Percentiles rank a stretch among this genome's conserved stretches.
Evolutionary conservation across 306 rosid species (phyloP).

Genomic region (Alnus glutinosa): DNA sequence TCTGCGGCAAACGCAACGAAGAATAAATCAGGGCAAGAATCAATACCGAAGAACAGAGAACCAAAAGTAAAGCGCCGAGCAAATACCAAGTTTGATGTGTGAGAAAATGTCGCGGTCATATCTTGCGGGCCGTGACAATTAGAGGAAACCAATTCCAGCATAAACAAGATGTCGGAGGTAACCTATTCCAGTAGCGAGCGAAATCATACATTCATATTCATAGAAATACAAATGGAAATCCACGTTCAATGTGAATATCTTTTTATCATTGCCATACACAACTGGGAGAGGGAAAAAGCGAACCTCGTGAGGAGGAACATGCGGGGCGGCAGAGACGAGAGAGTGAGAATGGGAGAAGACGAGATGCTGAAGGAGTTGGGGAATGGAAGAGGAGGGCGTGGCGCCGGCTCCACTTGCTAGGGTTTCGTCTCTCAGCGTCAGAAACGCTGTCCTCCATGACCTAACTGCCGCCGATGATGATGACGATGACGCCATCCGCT

Average conservation of each 20-base stretch:
- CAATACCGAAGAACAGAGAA: background rate
- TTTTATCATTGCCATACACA: background rate
- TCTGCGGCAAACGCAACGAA: constrained; percentile 34
- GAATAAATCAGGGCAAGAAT: background rate
- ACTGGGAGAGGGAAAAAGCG: background rate
- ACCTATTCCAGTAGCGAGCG: constrained; percentile 36
- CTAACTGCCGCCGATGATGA: constrained; percentile 43
- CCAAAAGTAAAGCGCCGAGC: background rate
- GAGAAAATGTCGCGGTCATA: constrained; percentile 37
- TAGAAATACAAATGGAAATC: background rate
- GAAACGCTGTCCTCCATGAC: constrained; percentile 79
- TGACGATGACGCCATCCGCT: constrained; percentile 27
- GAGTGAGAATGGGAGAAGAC: constrained; percentile 61
- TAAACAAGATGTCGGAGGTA: constrained; percentile 71
- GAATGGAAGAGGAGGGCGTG: constrained; percentile 21
- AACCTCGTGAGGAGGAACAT: constrained; percentile 79
- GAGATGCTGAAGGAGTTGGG: constrained; percentile 53
- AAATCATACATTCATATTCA: constrained; percentile 1
- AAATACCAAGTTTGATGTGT: constrained; percentile 58
- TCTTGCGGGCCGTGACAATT: constrained; percentile 31
- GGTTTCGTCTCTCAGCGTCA: constrained; percentile 80
- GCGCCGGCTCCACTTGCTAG: constrained; percentile 33
- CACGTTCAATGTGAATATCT: background rate
- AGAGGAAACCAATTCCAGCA: constrained; percentile 53
- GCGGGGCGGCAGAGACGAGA: constrained; percentile 57